Conservation (phyloP, 768 basidiomycete species). For the Mycena maculata region DNA sequence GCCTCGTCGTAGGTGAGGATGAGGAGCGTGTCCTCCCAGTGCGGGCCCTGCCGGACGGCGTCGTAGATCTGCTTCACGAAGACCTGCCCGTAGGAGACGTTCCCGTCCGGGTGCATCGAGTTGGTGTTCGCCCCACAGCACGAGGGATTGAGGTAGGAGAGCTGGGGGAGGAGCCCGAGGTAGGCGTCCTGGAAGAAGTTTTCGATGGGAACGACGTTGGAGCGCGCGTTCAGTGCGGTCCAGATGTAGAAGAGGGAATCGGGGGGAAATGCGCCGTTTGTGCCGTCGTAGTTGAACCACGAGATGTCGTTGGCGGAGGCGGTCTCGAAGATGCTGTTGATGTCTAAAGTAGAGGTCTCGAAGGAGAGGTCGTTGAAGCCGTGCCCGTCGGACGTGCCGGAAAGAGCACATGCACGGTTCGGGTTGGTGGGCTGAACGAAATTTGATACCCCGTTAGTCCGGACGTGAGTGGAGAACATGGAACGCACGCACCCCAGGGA, state of each 20-base stretch:
- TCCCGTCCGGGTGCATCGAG: constrained; percentile 43
- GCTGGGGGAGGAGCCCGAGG: constrained; percentile 40
- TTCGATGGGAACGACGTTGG: constrained; percentile 39
- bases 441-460: neutral
- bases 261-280: constrained; percentile 36
- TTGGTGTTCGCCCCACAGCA: constrained; percentile 37
- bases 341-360: constrained; percentile 28
- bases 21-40: constrained; percentile 45
- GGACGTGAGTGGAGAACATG: neutral
- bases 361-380: constrained; percentile 42
- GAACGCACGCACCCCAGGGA: constrained; percentile 38
- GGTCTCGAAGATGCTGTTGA: constrained; percentile 43
- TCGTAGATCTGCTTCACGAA: constrained; percentile 47
- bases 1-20: constrained; percentile 47
- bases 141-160: constrained; percentile 44
- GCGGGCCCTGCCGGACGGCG: constrained; percentile 41
- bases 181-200: constrained; percentile 45
- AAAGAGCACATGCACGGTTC: constrained; percentile 43
- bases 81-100: constrained; percentile 41
- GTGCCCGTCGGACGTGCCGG: constrained; percentile 46
- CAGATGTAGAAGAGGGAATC: constrained; percentile 41
- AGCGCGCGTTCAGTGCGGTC: constrained; percentile 33
- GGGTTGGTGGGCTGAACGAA: constrained; percentile 44
- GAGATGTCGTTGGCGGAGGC: constrained; percentile 38
- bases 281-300: constrained; percentile 45